Percentiles rank a stretch among this genome's conserved stretches.
Evolutionary conservation across 225 moss, liverwort and hornwort genomes (phyloP).

Genomic region (Pseudoscleropodium purum): DNA sequence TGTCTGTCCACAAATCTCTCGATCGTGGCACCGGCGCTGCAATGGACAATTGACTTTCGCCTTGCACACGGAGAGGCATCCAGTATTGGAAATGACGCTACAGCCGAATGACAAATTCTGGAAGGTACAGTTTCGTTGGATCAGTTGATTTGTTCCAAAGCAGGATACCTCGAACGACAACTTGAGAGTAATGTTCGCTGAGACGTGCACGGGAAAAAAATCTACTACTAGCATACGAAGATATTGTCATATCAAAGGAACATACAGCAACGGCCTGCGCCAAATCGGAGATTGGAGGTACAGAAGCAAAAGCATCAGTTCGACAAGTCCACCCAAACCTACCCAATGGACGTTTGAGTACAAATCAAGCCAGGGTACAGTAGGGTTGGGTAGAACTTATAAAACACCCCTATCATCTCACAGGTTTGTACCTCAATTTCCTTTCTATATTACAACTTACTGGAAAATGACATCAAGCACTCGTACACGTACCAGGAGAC

Average conservation of each 20-base stretch:
- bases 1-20: neutral
- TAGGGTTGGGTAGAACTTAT: neutral
- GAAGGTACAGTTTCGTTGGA: neutral
- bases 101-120: neutral
- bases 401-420: neutral
- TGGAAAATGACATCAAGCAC: neutral
- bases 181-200: neutral
- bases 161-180: neutral
- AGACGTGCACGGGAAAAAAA: neutral
- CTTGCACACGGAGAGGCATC: neutral
- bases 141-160: neutral
- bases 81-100: neutral
- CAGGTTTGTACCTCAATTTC: neutral
- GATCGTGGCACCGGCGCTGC: neutral
- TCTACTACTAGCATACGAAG: neutral
- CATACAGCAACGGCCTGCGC: slow-evolving; percentile 1
- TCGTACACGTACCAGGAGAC: neutral
- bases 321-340: neutral
- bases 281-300: neutral
- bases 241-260: neutral
- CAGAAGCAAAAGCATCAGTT: neutral
- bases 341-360: neutral
- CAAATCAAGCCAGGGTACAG: neutral
- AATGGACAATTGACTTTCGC: neutral
- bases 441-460: neutral